Conservation (phyloP, 78 protist species). For the Dictyostelium firmibasis region DNA sequence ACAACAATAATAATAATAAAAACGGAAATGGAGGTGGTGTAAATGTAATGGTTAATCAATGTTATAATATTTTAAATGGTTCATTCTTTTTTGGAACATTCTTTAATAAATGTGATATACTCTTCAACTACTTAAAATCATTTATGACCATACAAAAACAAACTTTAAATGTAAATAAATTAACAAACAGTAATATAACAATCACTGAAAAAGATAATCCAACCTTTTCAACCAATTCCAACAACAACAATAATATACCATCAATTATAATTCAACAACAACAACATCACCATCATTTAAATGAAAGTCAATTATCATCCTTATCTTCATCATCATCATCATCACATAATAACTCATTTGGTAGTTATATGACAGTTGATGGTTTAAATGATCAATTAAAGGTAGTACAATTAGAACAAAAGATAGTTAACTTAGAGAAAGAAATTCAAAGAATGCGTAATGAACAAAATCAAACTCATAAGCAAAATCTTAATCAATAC, state of each 20-base stretch:
- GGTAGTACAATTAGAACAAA: conserved; percentile 29
- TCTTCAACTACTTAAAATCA: neutral
- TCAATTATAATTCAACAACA: conserved; percentile 12
- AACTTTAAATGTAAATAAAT: neutral
- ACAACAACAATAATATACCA: neutral
- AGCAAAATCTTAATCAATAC: conserved; percentile 51
- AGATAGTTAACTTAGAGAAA: conserved; percentile 15
- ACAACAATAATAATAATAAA: conserved; percentile 5
- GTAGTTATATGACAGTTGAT: neutral
- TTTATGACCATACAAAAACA: too few species aligned
- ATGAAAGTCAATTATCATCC: neutral
- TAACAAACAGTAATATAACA: neutral
- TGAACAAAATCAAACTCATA: conserved; percentile 35
- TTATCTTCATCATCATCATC: too few species aligned
- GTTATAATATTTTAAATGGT: conserved; percentile 17
- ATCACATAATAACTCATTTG: neutral
- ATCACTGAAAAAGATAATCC: neutral
- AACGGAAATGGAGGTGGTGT: neutral
- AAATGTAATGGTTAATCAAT: conserved; percentile 38
- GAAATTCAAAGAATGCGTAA: conserved; percentile 25
- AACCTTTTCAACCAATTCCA: neutral
- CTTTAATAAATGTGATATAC: conserved; percentile 6
- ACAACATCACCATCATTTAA: neutral
- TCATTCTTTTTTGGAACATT: neutral
- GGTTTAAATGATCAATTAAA: conserved; percentile 17